These are phyloP conservation scores for Trypanosoma caninum DNA, from an alignment of 208 protist species.

Conservation along the genomic window DNA sequence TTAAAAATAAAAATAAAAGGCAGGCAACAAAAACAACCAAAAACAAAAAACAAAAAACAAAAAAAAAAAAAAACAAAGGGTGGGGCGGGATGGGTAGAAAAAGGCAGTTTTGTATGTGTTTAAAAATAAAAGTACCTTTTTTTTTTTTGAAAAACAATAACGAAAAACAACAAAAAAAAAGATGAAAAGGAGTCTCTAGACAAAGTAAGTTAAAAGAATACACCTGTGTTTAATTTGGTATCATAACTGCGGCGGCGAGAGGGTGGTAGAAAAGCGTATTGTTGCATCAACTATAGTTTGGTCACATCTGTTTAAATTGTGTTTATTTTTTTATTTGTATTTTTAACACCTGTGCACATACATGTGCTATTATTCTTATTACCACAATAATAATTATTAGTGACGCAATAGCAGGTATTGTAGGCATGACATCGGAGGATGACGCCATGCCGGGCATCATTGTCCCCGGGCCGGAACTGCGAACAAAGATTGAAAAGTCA, in stretches of 20 bases:
- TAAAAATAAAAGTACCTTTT: too few species aligned
- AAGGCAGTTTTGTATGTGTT: too few species aligned
- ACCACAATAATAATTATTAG: neutral
- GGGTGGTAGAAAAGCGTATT: too few species aligned
- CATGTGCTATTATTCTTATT: too few species aligned
- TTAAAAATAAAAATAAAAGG: neutral
- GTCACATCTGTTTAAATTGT: too few species aligned
- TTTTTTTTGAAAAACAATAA: neutral
- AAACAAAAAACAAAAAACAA: neutral
- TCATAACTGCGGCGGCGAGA: too few species aligned
- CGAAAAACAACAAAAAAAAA: neutral
- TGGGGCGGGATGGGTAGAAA: too few species aligned
- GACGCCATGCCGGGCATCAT: conserved; percentile 66
- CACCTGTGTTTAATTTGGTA: neutral
- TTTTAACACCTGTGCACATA: too few species aligned
- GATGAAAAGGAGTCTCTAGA: neutral
- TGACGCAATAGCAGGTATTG: neutral
- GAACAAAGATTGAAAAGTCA: conserved; percentile 66
- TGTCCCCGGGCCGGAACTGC: conserved; percentile 76
- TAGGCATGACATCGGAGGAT: conserved; percentile 35
- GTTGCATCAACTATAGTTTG: too few species aligned
- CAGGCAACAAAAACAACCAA: neutral
- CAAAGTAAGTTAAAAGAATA: neutral
- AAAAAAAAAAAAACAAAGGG: too few species aligned
- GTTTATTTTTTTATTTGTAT: too few species aligned